Evolutionary conservation across 257 asterid species (phyloP).

Genomic region (Agastache rugosa): DNA sequence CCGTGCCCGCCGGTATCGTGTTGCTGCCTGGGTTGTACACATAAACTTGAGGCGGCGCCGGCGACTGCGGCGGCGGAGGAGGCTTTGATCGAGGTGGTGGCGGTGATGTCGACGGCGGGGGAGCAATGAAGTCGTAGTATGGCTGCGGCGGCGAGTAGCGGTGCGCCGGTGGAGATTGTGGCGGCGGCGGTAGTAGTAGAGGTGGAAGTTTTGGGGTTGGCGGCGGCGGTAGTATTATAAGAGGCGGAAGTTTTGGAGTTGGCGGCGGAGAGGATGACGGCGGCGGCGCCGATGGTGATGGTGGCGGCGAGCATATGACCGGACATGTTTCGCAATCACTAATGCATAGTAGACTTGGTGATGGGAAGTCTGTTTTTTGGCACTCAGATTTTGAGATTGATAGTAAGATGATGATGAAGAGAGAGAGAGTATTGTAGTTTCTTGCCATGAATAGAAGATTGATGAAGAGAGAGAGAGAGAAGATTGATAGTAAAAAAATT

Average conservation of each 20-base stretch:
- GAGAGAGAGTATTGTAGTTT: slow-evolving; percentile 33
- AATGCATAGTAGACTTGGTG: slow-evolving; percentile 59
- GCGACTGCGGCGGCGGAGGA: slow-evolving; percentile 44
- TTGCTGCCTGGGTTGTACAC: slow-evolving; percentile 50
- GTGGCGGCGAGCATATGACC: slow-evolving; percentile 75
- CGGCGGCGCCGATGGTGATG: slow-evolving; percentile 42
- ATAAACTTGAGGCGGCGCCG: slow-evolving; percentile 45
- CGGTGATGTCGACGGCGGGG: slow-evolving; percentile 44
- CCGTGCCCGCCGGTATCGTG: slow-evolving; percentile 42
- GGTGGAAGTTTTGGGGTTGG: slow-evolving; percentile 37
- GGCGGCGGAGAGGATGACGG: slow-evolving; percentile 22
- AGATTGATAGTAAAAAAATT: slow-evolving; percentile 6
- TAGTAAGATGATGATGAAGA: slow-evolving; percentile 39
- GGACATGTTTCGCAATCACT: slow-evolving; percentile 81
- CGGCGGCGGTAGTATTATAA: slow-evolving; percentile 37
- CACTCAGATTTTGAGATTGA: slow-evolving; percentile 35
- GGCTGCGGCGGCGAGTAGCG: slow-evolving; percentile 50
- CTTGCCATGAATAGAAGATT: slow-evolving; percentile 27
- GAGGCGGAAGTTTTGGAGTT: slow-evolving; percentile 35
- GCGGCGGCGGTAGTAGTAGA: slow-evolving; percentile 34
- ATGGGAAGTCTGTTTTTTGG: slow-evolving; percentile 44
- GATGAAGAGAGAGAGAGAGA: slow-evolving; percentile 40
- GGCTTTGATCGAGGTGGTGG: slow-evolving; percentile 42
- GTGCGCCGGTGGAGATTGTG: slow-evolving; percentile 52
- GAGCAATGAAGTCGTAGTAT: slow-evolving; percentile 43